Evolutionary conservation across 208 protist genomes (phyloP), one percentile per base, ranked within the genome.

Genomic region (Leishmania arabica): DNA sequence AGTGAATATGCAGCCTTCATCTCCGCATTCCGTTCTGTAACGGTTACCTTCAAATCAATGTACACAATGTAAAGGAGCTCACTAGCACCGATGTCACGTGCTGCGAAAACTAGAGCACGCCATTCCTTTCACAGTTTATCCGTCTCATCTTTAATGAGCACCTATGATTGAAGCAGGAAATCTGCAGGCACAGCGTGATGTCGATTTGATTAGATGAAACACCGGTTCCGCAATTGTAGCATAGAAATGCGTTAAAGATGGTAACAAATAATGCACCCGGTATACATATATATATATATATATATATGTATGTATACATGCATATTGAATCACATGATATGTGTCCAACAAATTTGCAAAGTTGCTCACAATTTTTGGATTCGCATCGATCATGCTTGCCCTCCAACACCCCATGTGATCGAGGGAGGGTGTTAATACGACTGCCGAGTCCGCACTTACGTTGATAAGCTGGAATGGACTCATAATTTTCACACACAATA

Each of bases 111-210:
- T 31, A 80, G 68, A 45, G 79, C 0, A 81, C n/a, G 17, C 80
- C 42, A 13, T 77, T 81, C 8, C 71, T 47, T 34, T 78, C 64
- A 0, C 77, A n/a, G 66, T 89, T 85, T 56, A 84, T 45, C 37
- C 85, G 79, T 1, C 82, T 85, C 45, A 88, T 72, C 45, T 89
- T 90, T 17, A 82, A 83, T 17, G 85, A 74, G 47, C 89, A 90
- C 62, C 79, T 89, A 73, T 91, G 85, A 77, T 89, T 85, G 54
- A 91, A 92, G 77, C 84, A 91, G 1, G 85, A 90, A 69, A 83
- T 86, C 53, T 88, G 78, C 9, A 82, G 84, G 49, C 84, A 88
- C 19, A 89, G 27, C 24, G 87, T 86, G 17, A 83, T 79, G 1
- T 78, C 80, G 45, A 84, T 79, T 0, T 66, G 53, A 34, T 80